phyloP scores from a whole-genome alignment of 257 asterid species.

The Lantana camara region DNA sequence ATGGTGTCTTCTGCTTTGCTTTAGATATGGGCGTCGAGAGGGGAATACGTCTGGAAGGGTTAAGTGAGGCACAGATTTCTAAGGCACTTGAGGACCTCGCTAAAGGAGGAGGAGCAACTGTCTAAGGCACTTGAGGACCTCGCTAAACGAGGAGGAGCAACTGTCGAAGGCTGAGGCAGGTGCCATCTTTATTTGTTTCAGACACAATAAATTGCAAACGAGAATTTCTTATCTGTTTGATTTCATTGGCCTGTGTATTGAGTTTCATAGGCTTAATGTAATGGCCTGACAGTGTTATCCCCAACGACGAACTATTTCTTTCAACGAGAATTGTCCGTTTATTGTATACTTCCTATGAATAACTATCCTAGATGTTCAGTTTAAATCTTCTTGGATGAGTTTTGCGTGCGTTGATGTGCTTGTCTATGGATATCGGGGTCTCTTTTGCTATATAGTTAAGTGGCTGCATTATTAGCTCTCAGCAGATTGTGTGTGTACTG shows the following conservation, averaged over 20 bases:
- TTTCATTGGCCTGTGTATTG: slow-evolving; percentile 7
- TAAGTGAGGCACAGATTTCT: slow-evolving; percentile 70
- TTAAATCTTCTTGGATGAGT: background rate
- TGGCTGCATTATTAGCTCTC: too few species aligned
- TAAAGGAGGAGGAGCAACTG: slow-evolving; percentile 65
- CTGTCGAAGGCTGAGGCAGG: slow-evolving; percentile 30
- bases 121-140: too few species aligned
- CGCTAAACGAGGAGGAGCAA: too few species aligned
- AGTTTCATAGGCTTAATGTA: slow-evolving; percentile 11
- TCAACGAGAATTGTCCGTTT: slow-evolving; percentile 28
- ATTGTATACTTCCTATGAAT: slow-evolving; percentile 11
- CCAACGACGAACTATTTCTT: slow-evolving; percentile 26
- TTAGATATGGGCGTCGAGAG: slow-evolving; percentile 80
- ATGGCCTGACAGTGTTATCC: slow-evolving; percentile 4
- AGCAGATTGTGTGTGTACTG: too few species aligned
- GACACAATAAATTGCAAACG: slow-evolving; percentile 36
- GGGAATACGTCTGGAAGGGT: slow-evolving; percentile 73
- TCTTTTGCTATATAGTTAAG: too few species aligned
- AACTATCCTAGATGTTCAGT: slow-evolving; percentile 3
- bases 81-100: slow-evolving; percentile 82
- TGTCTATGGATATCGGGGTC: too few species aligned
- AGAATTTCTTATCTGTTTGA: slow-evolving; percentile 29
- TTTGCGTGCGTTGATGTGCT: background rate
- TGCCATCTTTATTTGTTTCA: slow-evolving; percentile 10
- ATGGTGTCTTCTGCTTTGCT: slow-evolving; percentile 19